Evolutionary conservation across 352 stramenopile genomes (phyloP).

Genomic region (Pythium biforme): DNA sequence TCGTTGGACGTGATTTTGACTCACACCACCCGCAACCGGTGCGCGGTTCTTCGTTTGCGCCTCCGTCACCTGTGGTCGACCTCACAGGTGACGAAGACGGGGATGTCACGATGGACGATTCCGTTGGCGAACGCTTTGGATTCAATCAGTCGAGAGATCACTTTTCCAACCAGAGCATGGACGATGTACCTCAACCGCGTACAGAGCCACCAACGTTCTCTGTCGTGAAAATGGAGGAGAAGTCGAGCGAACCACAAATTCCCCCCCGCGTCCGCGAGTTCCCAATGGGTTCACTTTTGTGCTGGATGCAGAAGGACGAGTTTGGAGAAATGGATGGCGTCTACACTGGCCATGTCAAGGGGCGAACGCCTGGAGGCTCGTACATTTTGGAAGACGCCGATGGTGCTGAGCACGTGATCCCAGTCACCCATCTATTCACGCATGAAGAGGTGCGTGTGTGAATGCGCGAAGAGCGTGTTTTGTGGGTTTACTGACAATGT

Average conservation of each 20-base stretch:
- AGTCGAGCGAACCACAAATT: neutral
- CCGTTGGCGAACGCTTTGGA: slow-evolving; percentile 22
- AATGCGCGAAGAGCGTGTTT: neutral
- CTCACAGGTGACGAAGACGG: slow-evolving; percentile 19
- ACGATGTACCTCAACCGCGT: slow-evolving; percentile 25
- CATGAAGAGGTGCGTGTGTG: slow-evolving; percentile 19
- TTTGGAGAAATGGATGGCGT: slow-evolving; percentile 11
- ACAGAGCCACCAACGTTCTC: slow-evolving; percentile 16
- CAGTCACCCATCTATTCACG: slow-evolving; percentile 14
- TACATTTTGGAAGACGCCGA: slow-evolving; percentile 19
- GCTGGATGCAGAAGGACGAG: slow-evolving; percentile 19
- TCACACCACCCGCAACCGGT: neutral
- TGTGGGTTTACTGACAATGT: neutral
- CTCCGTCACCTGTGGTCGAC: slow-evolving; percentile 14
- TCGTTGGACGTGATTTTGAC: slow-evolving; percentile 13
- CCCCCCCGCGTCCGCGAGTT: slow-evolving; percentile 5
- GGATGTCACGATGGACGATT: slow-evolving; percentile 17
- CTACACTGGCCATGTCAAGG: slow-evolving; percentile 17
- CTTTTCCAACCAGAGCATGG: slow-evolving; percentile 28
- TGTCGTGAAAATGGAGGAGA: slow-evolving; percentile 11
- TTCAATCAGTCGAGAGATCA: slow-evolving; percentile 40
- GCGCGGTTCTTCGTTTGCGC: slow-evolving; percentile 10
- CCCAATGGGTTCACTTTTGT: slow-evolving; percentile 12
- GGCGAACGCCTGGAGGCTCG: slow-evolving; percentile 1
- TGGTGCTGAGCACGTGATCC: slow-evolving; percentile 17